Conservation (phyloP, 805 yeast genomes). For the Yarrowia sp. region DNA sequence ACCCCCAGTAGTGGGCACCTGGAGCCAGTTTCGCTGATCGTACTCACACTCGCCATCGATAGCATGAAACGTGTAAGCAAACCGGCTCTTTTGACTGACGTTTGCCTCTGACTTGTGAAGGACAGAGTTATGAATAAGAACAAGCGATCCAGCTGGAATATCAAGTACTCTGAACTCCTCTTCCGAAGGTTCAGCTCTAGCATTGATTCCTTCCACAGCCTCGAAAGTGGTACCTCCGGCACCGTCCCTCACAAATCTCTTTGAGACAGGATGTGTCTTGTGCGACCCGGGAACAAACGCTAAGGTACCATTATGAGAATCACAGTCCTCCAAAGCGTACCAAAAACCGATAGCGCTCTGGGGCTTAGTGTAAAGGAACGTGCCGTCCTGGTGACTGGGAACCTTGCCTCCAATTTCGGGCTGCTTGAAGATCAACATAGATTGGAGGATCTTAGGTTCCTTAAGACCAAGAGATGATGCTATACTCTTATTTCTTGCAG, state of each 20-base stretch:
- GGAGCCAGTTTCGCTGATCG: conserved; percentile 76
- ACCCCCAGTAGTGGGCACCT: conserved; percentile 75
- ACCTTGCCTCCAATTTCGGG: conserved; percentile 76
- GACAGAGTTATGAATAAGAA: conserved; percentile 70
- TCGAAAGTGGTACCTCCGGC: conserved; percentile 64
- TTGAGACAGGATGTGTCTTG: conserved; percentile 60
- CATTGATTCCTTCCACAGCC: conserved; percentile 48
- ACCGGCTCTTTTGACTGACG: conserved; percentile 62
- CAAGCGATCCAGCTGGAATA: conserved; percentile 75
- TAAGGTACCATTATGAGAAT: conserved; percentile 69
- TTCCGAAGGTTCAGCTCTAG: conserved; percentile 49
- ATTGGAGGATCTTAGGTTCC: conserved; percentile 77
- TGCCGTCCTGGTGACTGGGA: conserved; percentile 79
- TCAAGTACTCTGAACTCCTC: conserved; percentile 60
- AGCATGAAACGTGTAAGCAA: conserved; percentile 80
- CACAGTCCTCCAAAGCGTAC: conserved; percentile 82
- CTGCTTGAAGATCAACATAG: conserved; percentile 81
- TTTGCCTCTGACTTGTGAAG: conserved; percentile 75
- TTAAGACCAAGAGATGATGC: conserved; percentile 60
- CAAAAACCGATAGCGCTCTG: conserved; percentile 78
- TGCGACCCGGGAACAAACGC: conserved; percentile 77
- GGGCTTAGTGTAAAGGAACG: conserved; percentile 74
- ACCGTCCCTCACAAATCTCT: conserved; percentile 63
- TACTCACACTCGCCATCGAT: conserved; percentile 71
- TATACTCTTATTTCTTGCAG: conserved; percentile 58